These are phyloP conservation scores for Smallanthus sonchifolius DNA, from an alignment of 129 eudicot genomes.

Conservation along the genomic window DNA sequence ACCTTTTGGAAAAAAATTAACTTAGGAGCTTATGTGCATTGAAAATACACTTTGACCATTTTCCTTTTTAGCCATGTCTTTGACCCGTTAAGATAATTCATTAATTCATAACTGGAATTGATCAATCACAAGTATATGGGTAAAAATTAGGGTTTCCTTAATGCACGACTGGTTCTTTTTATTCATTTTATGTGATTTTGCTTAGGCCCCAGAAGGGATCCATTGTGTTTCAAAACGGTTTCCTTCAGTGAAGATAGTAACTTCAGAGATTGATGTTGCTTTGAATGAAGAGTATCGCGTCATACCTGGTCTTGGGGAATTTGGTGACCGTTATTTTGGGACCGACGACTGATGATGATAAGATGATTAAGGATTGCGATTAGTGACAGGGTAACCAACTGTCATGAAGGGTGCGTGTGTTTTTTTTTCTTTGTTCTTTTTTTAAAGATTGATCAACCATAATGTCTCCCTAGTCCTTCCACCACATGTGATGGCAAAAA, in stretches of 20 bases:
- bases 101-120: background rate
- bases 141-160: background rate
- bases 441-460: background rate
- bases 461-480: background rate
- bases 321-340: conserved; percentile 98
- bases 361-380: conserved; percentile 10
- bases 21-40: background rate
- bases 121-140: background rate
- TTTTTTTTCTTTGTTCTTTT: background rate
- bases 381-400: background rate
- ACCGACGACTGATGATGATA: conserved; percentile 54
- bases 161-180: background rate
- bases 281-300: conserved; percentile 89
- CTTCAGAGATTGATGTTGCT: conserved; percentile 87
- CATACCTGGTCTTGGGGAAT: conserved; percentile 96
- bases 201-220: conserved; percentile 92
- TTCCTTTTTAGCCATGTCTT: background rate
- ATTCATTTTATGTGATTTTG: background rate
- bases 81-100: background rate
- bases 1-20: background rate
- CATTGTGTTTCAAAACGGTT: conserved; percentile 83
- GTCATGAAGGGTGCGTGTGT: background rate
- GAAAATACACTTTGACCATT: background rate
- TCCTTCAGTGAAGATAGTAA: conserved; percentile 80
- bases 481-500: conserved; percentile 1